A percentile compares a stretch with the other conserved stretches of the same genome.
Conservation (phyloP, 768 basidiomycete genomes). For the Phallus indusiatus region DNA sequence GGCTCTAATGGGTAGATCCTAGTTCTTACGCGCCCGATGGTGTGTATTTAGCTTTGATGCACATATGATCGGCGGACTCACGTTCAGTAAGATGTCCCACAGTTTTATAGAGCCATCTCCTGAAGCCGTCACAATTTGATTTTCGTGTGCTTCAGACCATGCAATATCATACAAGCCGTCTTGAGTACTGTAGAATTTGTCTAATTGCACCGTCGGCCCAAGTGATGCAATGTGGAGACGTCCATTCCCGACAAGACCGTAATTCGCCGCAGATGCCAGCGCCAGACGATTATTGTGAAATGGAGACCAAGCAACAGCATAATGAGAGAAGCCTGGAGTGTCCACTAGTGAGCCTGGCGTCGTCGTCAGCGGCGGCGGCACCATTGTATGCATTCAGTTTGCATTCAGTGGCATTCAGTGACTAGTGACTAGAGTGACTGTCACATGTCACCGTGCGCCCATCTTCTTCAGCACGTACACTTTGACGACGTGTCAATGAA, state of each 20-base stretch:
- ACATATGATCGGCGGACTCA: constrained; percentile 26
- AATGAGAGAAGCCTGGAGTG: constrained; percentile 81
- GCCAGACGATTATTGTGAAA: constrained; percentile 70
- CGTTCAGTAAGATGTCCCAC: constrained; percentile 85
- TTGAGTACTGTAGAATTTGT: constrained; percentile 78
- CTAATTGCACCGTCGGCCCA: constrained; percentile 37
- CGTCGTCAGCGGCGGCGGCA: constrained; percentile 22
- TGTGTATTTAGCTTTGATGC: constrained; percentile 21
- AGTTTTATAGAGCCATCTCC: constrained; percentile 86
- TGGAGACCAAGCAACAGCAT: constrained; percentile 75
- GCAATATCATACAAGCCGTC: constrained; percentile 86
- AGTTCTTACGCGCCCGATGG: constrained; percentile 18
- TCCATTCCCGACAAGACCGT: constrained; percentile 92
- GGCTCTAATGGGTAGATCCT: constrained; percentile 83
- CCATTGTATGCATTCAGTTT: not conserved
- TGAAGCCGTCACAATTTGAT: constrained; percentile 81
- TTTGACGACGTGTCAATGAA: no score
- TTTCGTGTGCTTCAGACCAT: constrained; percentile 93
- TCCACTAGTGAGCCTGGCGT: constrained; percentile 44
- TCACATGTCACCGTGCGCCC: no score
- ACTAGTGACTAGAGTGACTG: no score
- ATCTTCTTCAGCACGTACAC: no score
- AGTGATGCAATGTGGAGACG: constrained; percentile 64
- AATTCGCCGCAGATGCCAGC: constrained; percentile 82
- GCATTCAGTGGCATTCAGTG: not conserved